phyloP scores from a whole-genome alignment of 768 basidiomycete species.

The Amanita fuliginea region DNA sequence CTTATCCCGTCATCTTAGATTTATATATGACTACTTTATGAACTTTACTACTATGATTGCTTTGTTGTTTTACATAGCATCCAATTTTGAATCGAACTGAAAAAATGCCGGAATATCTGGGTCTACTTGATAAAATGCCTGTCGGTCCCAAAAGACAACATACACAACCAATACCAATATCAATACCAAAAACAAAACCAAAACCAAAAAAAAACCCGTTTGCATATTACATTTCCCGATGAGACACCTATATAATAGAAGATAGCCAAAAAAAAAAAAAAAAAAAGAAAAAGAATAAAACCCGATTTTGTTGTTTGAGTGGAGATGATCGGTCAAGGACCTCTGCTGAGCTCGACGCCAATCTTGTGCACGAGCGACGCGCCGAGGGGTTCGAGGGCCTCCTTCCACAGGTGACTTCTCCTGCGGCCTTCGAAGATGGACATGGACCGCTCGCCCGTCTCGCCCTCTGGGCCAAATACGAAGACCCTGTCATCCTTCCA shows the following conservation, averaged over 20 bases:
- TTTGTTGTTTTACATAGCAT: neutral
- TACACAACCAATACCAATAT: neutral
- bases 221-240: neutral
- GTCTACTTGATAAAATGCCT: neutral
- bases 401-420: constrained; percentile 48
- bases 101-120: neutral
- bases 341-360: constrained; percentile 63
- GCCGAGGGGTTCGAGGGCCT: constrained; percentile 59
- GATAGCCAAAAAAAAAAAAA: neutral
- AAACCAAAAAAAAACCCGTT: neutral
- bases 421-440: constrained; percentile 59
- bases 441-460: constrained; percentile 59
- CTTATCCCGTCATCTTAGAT: neutral
- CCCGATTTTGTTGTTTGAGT: neutral
- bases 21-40: constrained; percentile 3
- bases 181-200: neutral
- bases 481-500: constrained; percentile 63
- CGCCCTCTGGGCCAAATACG: constrained; percentile 77
- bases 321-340: constrained; percentile 25
- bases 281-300: neutral
- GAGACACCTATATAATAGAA: neutral
- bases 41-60: neutral
- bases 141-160: neutral
- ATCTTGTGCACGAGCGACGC: constrained; percentile 59
- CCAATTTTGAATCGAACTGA: too few relatives aligned